Evolutionary conservation across 73 alveolate species (phyloP), one percentile per base, ranked within the genome.

Genomic region (Durusdinium trenchii): DNA sequence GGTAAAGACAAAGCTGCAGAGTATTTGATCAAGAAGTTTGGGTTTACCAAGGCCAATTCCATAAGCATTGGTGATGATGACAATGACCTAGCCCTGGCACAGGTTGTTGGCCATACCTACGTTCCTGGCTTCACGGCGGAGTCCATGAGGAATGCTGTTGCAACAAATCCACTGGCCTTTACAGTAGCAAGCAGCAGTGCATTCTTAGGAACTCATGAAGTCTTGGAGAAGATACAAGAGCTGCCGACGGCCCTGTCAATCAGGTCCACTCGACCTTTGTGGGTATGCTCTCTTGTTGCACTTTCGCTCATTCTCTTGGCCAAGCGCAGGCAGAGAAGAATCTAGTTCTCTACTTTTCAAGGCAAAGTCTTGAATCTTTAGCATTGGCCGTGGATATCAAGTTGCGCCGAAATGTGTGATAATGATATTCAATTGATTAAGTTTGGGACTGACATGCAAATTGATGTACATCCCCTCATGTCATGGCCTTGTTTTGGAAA

Each of bases 11-110:
- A 69, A 26, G 98, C 98, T 36, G 98, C 98, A 14, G 60, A 91
- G 83, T 94, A 94, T 85, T 69, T 94, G 48, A 94, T 94, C 94
- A 23, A 14, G 69, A 81, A 54, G 54, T 94, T 62, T 45, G 99
- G 93, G 62, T 94, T 94, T 38, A 52, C 28, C 48, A 18, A 30
- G 36, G 94, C 73, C 32, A 75, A 84, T 51, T 51, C 94, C 38
- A 46, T 94, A 36, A 94, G 99, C 83, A 94, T 94, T 81, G 99
- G 99, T 38, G 99, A 94, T 28, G 99, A 94, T 52, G 99, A 94
- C 94, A 94, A 94, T n/a, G 99, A 94, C 83, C 76, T 94, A 94
- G 99, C 94, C 10, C 50, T 94, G 45, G 99, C 99, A 1, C 38
- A 35, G n/a, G 60, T 94, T n/a, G 94, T 94, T 12, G 94, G 99